Percentiles rank a stretch among this genome's conserved stretches.
These are phyloP conservation scores for Beauveria scarabaeidicola DNA, from an alignment of 2,329 filamentous ascomycete species.

Conservation along the genomic window DNA sequence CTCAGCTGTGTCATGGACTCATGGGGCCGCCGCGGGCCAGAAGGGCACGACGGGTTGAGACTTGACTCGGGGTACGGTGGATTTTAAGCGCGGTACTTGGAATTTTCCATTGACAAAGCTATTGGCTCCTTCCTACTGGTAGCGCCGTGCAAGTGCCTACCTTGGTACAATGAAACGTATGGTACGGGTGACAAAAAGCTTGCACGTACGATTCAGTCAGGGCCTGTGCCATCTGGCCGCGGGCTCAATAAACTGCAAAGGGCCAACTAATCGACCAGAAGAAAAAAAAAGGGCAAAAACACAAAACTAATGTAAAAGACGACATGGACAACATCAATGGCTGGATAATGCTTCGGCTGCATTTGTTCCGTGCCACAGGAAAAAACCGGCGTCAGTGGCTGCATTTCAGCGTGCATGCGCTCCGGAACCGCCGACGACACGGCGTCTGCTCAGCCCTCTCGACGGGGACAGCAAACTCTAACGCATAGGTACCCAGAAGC, in stretches of 20 bases:
- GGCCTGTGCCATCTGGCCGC: not conserved
- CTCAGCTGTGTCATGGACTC: slow-evolving; percentile 4
- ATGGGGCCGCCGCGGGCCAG: not conserved
- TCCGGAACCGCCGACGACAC: slow-evolving; percentile 6
- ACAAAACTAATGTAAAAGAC: not conserved
- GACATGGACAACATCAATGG: not conserved
- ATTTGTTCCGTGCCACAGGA: not conserved
- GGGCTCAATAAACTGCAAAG: not conserved
- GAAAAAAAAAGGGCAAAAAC: not conserved
- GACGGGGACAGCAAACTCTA: not conserved
- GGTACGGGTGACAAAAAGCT: too few relatives aligned
- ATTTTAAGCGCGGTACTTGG: not conserved
- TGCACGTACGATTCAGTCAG: not conserved
- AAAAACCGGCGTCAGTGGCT: not conserved
- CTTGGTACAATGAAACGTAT: too few relatives aligned
- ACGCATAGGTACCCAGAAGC: not conserved
- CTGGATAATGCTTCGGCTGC: not conserved
- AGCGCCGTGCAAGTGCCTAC: too few relatives aligned
- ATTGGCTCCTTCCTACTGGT: too few relatives aligned
- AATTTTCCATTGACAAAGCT: not conserved
- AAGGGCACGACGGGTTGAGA: not conserved
- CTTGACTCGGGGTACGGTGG: slow-evolving; percentile 2
- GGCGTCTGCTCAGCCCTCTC: slow-evolving; percentile 8
- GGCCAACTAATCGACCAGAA: not conserved
- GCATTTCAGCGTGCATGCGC: slow-evolving; percentile 6